Base-by-base conservation (phyloP, 2,329 filamentous ascomycete genomes). In the Mariannaea sp. region DNA sequence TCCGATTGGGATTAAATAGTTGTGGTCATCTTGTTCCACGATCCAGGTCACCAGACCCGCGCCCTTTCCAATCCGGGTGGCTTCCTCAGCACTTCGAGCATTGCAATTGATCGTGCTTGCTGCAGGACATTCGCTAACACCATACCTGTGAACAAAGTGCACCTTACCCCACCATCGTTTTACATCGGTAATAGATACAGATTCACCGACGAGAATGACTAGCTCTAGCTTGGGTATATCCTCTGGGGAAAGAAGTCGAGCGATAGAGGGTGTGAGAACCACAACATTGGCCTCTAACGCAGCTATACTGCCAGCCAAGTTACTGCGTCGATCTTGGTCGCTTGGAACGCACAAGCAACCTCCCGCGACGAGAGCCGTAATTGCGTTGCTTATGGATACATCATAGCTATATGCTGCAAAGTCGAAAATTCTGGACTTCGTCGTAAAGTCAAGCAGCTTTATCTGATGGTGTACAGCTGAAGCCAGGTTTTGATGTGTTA, bases 1-100 rank as follows among this genome's bases (percentile, higher is more conserved):
- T 1, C 70, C 71, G 10, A 71, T 49, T 1, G 68, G 68, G 1
- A 63, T 40, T 7, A 71, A 55, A 2, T 42, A 29, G 36, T 67
- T 48, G 38, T 63, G 61, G 36, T 70, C 52, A 4, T 58, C 45
- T 1, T 61, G 56, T 13, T 70, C 62, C 4, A 66, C 67, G 24
- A 73, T 53, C 68, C 69, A 72, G 13, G 44, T 43, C 2, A 35
- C n/a, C 14, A 26, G 9, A 5, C 46, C 44, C 2, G 36, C 48
- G 1, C 29, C 55, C 12, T 12, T 24, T 14, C 56, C 56, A 22
- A 58, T 49, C 8, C 24, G 35, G 1, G 27, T 19, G 7, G 29
- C 26, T 7, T 54, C 42, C 13, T 30, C 30, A 1, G 40, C 20
- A 12, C 17, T 39, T 1, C 22, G n/a, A 3, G 22, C n/a, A 14